Conservation (phyloP, 768 basidiomycete genomes). For the Tylopilus felleus region DNA sequence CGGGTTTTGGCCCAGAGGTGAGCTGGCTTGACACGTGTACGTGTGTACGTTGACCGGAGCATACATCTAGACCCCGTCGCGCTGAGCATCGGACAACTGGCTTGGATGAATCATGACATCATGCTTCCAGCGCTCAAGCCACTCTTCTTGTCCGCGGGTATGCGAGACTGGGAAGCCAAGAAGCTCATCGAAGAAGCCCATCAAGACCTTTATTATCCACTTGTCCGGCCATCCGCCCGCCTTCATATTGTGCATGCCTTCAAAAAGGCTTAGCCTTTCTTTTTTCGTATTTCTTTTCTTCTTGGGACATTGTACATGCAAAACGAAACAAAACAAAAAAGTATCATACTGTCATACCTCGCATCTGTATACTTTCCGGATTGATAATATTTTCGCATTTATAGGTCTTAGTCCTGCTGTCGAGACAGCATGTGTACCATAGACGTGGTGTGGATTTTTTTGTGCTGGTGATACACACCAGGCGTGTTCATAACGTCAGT, state of each 20-base stretch:
- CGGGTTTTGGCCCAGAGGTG: conserved; percentile 67
- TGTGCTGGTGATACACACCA: not conserved
- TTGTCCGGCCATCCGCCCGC: conserved; percentile 46
- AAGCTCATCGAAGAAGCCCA: conserved; percentile 61
- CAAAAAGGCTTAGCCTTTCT: conserved; percentile 25
- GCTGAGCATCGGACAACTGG: conserved; percentile 64
- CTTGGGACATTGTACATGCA: conserved; percentile 21
- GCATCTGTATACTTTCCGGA: conserved; percentile 35
- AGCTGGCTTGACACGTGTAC: conserved; percentile 9
- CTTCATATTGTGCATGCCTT: conserved; percentile 59
- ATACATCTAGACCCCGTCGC: conserved; percentile 46
- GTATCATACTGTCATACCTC: conserved; percentile 22
- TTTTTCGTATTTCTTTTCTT: not conserved
- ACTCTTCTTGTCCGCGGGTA: conserved; percentile 50
- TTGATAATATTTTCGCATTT: conserved; percentile 88
- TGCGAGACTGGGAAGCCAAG: conserved; percentile 52
- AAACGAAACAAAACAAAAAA: conserved; percentile 21
- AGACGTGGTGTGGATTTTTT: not conserved
- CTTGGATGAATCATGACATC: conserved; percentile 71
- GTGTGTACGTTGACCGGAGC: conserved; percentile 8
- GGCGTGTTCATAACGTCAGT: conserved; percentile 7
- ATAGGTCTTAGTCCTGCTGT: conserved; percentile 30
- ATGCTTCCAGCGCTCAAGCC: conserved; percentile 62
- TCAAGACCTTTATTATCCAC: conserved; percentile 60
- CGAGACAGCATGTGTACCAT: conserved; percentile 5